These are phyloP conservation scores for Trichoderma reesei DNA, from an alignment of 495 filamentous ascomycete genomes.

Conservation along the genomic window DNA sequence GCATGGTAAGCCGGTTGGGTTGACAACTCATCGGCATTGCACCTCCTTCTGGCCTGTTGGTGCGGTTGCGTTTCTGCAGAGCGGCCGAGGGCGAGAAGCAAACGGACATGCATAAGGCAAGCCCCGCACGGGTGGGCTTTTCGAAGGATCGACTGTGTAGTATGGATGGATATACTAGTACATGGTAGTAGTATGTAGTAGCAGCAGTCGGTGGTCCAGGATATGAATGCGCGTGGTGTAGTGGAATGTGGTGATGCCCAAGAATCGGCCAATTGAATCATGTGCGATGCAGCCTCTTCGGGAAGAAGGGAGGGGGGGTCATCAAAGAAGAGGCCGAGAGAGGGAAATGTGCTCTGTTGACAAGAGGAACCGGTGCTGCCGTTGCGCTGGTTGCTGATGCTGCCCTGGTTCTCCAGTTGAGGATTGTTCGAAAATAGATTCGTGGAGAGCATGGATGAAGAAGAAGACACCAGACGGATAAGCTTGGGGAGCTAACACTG, in stretches of 20 bases:
- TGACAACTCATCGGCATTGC: constrained; percentile 2
- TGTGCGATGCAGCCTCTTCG: neutral
- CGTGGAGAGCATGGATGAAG: too few species aligned
- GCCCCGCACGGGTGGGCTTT: neutral
- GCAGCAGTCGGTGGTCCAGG: neutral
- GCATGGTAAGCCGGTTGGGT: neutral
- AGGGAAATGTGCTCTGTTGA: too few species aligned
- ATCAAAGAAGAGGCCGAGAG: too few species aligned
- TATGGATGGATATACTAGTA: neutral
- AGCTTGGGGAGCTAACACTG: too few species aligned
- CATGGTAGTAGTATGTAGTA: neutral
- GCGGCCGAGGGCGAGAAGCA: neutral
- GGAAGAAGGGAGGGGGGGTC: too few species aligned
- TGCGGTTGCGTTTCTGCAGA: neutral
- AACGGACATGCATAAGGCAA: neutral
- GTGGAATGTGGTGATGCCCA: neutral
- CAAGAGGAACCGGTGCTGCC: too few species aligned
- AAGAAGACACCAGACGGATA: too few species aligned
- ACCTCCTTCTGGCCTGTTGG: neutral
- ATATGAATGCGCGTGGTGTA: neutral
- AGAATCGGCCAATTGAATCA: neutral
- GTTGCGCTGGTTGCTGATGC: too few species aligned
- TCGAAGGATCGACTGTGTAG: neutral
- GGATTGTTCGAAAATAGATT: too few species aligned
- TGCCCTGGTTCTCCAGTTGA: too few species aligned